Evolutionary conservation across 2,329 filamentous ascomycete species (phyloP).

Genomic region (Fusarium humuli): DNA sequence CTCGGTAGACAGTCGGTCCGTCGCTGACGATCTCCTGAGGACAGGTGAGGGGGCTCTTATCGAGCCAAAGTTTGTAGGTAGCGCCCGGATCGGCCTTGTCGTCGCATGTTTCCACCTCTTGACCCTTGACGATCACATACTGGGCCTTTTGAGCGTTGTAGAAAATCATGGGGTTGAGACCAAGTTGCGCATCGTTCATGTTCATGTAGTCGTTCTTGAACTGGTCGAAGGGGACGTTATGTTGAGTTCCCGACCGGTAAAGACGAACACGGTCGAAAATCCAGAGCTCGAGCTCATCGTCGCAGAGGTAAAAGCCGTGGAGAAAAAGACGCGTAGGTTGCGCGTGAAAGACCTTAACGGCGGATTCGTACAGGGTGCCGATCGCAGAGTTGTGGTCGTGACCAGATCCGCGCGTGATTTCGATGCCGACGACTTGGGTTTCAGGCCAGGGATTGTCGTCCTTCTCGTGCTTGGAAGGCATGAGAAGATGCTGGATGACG

Average conservation of each 20-base stretch:
- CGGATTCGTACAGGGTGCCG: neutral
- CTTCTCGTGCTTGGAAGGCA: neutral
- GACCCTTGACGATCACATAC: neutral
- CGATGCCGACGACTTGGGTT: slow-evolving; percentile 1
- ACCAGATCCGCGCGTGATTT: neutral
- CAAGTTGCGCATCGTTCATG: neutral
- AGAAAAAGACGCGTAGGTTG: slow-evolving; percentile 1
- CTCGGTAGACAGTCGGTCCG: slow-evolving; percentile 33
- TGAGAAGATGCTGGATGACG: neutral
- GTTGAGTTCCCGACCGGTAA: neutral
- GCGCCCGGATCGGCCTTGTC: neutral
- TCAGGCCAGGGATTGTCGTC: neutral
- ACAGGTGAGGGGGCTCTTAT: slow-evolving; percentile 8
- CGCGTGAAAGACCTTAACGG: neutral
- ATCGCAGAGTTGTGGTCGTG: neutral
- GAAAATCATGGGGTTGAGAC: slow-evolving; percentile 1
- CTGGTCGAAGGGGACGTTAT: neutral
- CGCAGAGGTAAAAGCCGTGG: neutral
- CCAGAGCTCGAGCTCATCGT: neutral
- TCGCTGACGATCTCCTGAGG: slow-evolving; percentile 32
- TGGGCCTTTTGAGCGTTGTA: neutral
- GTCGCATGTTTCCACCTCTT: neutral
- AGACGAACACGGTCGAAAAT: slow-evolving; percentile 3
- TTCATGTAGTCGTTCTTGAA: slow-evolving; percentile 2
- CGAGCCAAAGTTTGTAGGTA: slow-evolving; percentile 13